These are phyloP conservation scores for Podospora appendiculata DNA, from an alignment of 495 filamentous ascomycete species.

Conservation along the genomic window DNA sequence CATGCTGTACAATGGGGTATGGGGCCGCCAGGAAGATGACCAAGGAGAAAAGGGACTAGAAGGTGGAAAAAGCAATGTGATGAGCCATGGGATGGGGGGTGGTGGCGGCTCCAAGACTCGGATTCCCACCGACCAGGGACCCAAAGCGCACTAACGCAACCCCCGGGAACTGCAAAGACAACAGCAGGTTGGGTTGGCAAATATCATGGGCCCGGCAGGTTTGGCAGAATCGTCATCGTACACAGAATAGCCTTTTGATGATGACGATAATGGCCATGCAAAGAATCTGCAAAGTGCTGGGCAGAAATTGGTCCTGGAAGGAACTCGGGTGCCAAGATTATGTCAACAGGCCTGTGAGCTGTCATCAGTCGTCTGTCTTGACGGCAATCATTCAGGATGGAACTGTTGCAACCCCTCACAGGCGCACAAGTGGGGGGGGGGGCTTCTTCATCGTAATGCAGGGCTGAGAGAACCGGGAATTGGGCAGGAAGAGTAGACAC, in stretches of 20 bases:
- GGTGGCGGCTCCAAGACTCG: not conserved
- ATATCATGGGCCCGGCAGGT: not conserved
- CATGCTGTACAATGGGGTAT: not conserved
- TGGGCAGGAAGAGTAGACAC: not conserved
- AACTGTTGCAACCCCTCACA: constrained; percentile 7
- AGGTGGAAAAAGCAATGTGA: constrained; percentile 8
- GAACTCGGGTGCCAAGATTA: constrained; percentile 5
- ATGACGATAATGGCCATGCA: no score
- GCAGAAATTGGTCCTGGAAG: constrained; percentile 5
- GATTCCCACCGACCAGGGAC: not conserved
- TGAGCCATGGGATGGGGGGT: not conserved
- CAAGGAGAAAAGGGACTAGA: not conserved
- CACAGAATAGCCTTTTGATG: no score
- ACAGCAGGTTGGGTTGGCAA: not conserved
- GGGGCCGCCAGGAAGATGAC: not conserved
- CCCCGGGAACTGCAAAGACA: not conserved
- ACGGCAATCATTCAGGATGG: constrained; percentile 2
- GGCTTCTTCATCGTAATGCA: constrained; percentile 4
- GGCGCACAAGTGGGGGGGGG: constrained; percentile 2
- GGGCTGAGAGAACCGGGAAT: not conserved
- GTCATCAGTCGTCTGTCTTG: not conserved
- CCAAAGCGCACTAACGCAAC: constrained; percentile 1
- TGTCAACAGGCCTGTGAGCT: constrained; percentile 4
- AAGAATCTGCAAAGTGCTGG: constrained; percentile 5
- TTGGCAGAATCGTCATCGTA: constrained; percentile 6